Evolutionary conservation across 345 rosid species (phyloP), one percentile per base, ranked within the genome.

Genomic region (Aegle marmelos): DNA sequence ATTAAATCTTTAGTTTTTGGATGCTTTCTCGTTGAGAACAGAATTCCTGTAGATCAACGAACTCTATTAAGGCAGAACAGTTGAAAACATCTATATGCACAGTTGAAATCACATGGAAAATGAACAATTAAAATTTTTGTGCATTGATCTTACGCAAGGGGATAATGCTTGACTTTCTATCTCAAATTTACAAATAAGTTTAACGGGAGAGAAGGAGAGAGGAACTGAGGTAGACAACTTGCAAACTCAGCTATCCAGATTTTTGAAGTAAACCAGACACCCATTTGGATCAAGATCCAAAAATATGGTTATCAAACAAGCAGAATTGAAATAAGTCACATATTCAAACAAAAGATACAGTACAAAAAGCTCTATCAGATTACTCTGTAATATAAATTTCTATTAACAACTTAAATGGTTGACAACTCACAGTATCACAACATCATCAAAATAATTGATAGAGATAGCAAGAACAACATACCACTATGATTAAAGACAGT

Each of bases 11-110:
- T 91, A 22, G 95, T 95, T 87, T 91, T 91, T 48, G 88, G 91
- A 84, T 95, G 98, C 31, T 88, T 93, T 81, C 80, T 89, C 67
- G 97, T 88, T 41, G 94, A 88, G 87, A 95, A 95, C 63, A 95
- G 86, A 83, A 88, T 83, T 66, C 92, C 98, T 95, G 91, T 56
- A 16, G 17, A 45, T 45, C 4, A 45, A 13, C 17, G 9, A 11
- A 11, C 1, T 13, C 3, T 45, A 45, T 45, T 45, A 45, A 13
- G 17, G 13, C 50, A 3, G 17, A 72, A 69, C 37, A 50, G 80
- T 66, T 78, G 64, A 79, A 79, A 78, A 27, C 16, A 66, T 68
- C 62, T 39, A 60, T 36, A 36, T 78, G 48, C 53, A 54, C 53
- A 28, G 61, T 53, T 5, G 4, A 27, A 62, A 64, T 65, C 73